Percentiles rank a stretch among this genome's conserved stretches.
phyloP scores from a whole-genome alignment of 2,329 filamentous ascomycete species.

The Phaeosphaeria sp. region DNA sequence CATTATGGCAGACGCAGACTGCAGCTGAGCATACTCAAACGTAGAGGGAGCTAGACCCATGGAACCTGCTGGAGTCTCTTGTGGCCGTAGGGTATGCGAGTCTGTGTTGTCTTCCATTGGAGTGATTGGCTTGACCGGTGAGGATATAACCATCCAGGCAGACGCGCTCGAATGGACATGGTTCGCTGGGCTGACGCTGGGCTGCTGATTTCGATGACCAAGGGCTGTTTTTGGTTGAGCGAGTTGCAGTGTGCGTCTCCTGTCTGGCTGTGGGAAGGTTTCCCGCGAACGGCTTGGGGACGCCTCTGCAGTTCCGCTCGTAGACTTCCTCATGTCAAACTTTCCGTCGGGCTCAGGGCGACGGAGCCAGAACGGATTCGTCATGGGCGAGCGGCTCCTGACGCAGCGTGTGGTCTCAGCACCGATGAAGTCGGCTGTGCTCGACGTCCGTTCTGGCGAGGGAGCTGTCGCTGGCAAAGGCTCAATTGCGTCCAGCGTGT shows the following conservation, averaged over 20 bases:
- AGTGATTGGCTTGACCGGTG: slow-evolving; percentile 5
- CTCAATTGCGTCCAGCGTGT: slow-evolving; percentile 18
- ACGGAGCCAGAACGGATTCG: slow-evolving; percentile 32
- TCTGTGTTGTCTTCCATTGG: not conserved
- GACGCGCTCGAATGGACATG: slow-evolving; percentile 29
- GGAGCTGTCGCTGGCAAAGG: slow-evolving; percentile 26
- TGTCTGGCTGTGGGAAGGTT: slow-evolving; percentile 7
- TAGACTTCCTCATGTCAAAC: slow-evolving; percentile 9
- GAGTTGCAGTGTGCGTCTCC: slow-evolving; percentile 17
- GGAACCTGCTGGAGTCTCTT: not conserved
- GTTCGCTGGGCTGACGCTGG: slow-evolving; percentile 9
- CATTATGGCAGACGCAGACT: not conserved
- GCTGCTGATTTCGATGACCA: not conserved
- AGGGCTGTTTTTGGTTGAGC: slow-evolving; percentile 23
- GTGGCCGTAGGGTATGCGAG: not conserved
- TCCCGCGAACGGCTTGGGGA: slow-evolving; percentile 29
- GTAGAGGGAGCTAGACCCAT: not conserved
- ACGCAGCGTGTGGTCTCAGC: slow-evolving; percentile 17
- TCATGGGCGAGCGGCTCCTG: slow-evolving; percentile 15
- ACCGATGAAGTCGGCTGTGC: slow-evolving; percentile 26
- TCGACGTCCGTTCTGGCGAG: slow-evolving; percentile 10
- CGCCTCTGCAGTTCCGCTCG: slow-evolving; percentile 14
- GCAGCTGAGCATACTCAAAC: not conserved
- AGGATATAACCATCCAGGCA: slow-evolving; percentile 33
- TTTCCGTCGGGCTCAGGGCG: slow-evolving; percentile 18